These are phyloP conservation scores for Zanthoxylum bungeanum DNA, from an alignment of 345 rosid species.

Conservation along the genomic window DNA sequence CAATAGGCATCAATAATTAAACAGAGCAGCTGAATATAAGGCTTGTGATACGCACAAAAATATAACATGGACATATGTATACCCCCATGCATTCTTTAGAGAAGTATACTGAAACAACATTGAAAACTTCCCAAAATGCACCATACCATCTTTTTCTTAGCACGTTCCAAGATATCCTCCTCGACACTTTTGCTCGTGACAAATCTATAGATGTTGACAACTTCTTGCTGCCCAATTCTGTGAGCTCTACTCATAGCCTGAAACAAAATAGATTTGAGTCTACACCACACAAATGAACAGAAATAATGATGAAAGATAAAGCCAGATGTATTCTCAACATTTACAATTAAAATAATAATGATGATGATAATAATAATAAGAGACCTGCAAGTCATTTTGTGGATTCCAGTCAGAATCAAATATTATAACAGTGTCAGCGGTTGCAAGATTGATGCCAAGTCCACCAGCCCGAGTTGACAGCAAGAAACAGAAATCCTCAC, in stretches of 20 bases:
- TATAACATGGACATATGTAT: not conserved
- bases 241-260: constrained; percentile 99
- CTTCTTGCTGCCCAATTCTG: constrained; percentile 99
- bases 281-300: constrained; percentile 5
- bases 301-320: not conserved
- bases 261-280: constrained; percentile 21
- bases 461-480: constrained; percentile 99
- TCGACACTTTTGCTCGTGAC: constrained; percentile 99
- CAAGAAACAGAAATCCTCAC: constrained; percentile 99
- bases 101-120: constrained; percentile 3
- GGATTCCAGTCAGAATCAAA: constrained; percentile 99
- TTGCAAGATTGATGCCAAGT: constrained; percentile 96
- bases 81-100: not conserved
- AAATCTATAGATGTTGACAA: constrained; percentile 97
- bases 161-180: constrained; percentile 98
- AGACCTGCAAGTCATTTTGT: constrained; percentile 96
- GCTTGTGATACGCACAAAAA: too few relatives aligned
- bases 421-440: constrained; percentile 97
- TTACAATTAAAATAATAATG: not conserved
- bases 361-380: too few relatives aligned
- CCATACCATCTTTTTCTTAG: constrained; percentile 95
- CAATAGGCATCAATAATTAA: not conserved
- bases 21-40: constrained; percentile 9
- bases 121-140: not conserved
- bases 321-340: not conserved